phyloP scores from a whole-genome alignment of 768 basidiomycete genomes.

The Phanerochaete sordida region DNA sequence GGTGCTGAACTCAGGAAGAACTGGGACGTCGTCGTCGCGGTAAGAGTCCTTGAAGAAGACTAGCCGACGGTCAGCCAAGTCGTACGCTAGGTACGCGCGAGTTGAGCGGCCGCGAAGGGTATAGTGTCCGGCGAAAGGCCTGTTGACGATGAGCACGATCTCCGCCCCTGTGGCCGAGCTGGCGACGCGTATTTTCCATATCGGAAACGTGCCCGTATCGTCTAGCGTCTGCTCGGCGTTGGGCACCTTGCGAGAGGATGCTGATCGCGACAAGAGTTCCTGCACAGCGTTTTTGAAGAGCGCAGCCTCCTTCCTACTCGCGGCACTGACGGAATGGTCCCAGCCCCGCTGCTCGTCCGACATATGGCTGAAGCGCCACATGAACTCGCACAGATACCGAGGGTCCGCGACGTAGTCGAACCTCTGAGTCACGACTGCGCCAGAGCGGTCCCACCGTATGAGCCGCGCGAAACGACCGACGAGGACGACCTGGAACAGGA shows the following conservation, averaged over 20 bases:
- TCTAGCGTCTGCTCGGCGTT: not conserved
- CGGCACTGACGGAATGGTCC: not conserved
- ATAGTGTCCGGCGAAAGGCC: not conserved
- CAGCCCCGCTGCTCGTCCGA: not conserved
- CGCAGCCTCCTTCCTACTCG: not conserved
- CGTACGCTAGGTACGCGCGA: conserved; percentile 1
- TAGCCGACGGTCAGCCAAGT: not conserved
- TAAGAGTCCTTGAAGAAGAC: conserved; percentile 3
- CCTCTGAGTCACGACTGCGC: not conserved
- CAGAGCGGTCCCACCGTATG: conserved; percentile 1
- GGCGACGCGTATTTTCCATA: not conserved
- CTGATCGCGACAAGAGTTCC: too few species aligned
- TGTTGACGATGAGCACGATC: not conserved
- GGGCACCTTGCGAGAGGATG: not conserved
- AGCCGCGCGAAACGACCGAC: not conserved
- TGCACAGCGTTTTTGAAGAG: not conserved
- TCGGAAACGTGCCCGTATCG: not conserved
- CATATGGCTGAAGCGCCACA: not conserved
- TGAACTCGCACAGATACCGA: not conserved
- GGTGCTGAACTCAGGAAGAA: not conserved
- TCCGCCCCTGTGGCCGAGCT: not conserved
- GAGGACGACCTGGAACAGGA: not conserved
- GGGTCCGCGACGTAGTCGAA: conserved; percentile 1
- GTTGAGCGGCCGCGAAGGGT: not conserved
- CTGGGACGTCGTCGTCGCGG: not conserved